These are phyloP conservation scores for Onygenales sp. DNA, from an alignment of 2,329 filamentous ascomycete genomes.

Conservation along the genomic window DNA sequence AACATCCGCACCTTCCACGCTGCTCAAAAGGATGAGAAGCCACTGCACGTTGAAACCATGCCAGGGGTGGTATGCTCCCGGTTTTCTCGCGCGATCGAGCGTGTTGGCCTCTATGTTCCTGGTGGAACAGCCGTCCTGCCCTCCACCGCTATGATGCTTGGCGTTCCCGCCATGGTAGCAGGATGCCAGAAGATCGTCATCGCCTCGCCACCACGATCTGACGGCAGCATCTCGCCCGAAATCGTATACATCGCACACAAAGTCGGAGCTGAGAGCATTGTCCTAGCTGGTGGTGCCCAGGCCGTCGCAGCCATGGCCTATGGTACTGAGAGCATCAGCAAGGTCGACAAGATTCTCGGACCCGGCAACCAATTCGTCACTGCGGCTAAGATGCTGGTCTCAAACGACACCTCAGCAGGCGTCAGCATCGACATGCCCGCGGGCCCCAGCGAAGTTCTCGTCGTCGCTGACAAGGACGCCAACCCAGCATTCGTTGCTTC, in stretches of 20 bases:
- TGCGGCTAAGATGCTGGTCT: constrained; percentile 95
- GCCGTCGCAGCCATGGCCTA: constrained; percentile 96
- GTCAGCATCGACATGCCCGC: constrained; percentile 98
- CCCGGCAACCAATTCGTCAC: constrained; percentile 98
- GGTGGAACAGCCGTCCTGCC: constrained; percentile 95
- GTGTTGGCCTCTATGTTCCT: constrained; percentile 92
- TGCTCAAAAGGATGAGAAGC: constrained; percentile 75
- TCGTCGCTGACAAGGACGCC: constrained; percentile 77
- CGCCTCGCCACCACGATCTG: constrained; percentile 78
- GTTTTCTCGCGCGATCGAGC: constrained; percentile 84
- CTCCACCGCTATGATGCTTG: constrained; percentile 94
- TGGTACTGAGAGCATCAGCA: constrained; percentile 84
- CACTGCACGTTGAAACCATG: constrained; percentile 90
- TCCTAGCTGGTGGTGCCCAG: constrained; percentile 89
- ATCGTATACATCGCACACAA: constrained; percentile 98
- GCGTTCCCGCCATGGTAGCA: constrained; percentile 93
- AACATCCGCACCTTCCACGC: constrained; percentile 93
- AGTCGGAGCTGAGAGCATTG: constrained; percentile 89
- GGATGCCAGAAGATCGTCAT: constrained; percentile 93
- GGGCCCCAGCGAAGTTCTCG: constrained; percentile 92
- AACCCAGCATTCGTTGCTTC: constrained; percentile 94
- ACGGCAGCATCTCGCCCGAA: constrained; percentile 87
- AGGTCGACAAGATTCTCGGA: constrained; percentile 97
- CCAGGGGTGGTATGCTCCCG: constrained; percentile 90
- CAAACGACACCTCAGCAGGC: constrained; percentile 90